Evolutionary conservation across 495 filamentous ascomycete species (phyloP), one percentile per base, ranked within the genome.

Genomic region (Aspergillus biplanus): DNA sequence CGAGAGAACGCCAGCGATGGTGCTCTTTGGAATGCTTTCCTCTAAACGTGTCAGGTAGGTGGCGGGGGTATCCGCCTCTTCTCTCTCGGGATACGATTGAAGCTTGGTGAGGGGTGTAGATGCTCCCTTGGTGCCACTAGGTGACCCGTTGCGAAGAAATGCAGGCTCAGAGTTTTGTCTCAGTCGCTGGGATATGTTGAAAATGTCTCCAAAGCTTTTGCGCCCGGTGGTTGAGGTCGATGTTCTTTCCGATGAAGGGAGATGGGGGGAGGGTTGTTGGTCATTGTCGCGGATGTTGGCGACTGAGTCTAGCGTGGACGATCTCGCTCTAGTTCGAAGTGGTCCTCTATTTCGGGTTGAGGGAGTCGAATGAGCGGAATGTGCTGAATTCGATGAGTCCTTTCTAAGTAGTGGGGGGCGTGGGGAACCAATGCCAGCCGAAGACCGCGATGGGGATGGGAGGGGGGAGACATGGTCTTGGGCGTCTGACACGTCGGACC

Each of bases 31-130:
- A 12, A 97, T 80, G 34, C 85, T 85, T 63, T 90, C 89, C 70
- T 97, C 90, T 12, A 97, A 78, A 34, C 92, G 87, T 7, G 88
- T 82, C 33, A 98, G 82, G 75, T 97, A 99, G 61, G 89, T 91
- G 16, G 91, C 92, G 0, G 96, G 92, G 0, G 93, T 94, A 67
- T 99, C 95, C 62, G 88, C 89, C 62, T 97, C 92, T 67, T 91
- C 85, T 39, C 92, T 85, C 64, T 92, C 86, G 0, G 95, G 95
- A 34, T 93, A 73, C 11, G 87, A 81, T n/a, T 92, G 71, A 5
- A 86, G 84, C 33, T 90, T 94, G 7, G 87, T 87, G 0, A 83
- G 82, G 11, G 91, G 89, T 5, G 90, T 92, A 21, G 81, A 83
- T 11, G 85, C 83, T 2, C 86, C 87, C 32, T 85, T 78, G 1